Conservation (phyloP, 2,329 filamentous ascomycete species). For the Eutypa lata region DNA sequence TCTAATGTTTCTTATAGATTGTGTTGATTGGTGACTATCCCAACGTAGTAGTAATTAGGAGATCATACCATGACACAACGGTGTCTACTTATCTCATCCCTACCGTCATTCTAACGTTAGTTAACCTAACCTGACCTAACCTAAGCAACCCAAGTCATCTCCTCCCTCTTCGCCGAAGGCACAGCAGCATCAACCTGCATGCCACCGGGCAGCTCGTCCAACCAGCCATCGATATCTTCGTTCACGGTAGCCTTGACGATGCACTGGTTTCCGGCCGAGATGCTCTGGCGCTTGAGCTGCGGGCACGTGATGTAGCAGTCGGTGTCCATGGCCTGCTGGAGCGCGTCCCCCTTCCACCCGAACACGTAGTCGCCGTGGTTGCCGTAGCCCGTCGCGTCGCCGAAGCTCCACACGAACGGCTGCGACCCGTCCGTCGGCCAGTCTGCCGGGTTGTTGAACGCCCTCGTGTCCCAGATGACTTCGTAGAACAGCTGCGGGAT, state of each 20-base stretch:
- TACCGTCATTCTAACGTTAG: no score
- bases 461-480: constrained; percentile 44
- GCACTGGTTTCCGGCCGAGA: constrained; percentile 20
- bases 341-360: constrained; percentile 31
- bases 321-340: constrained; percentile 27
- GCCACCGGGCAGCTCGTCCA: no score
- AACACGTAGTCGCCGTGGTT: constrained; percentile 35
- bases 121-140: no score
- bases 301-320: constrained; percentile 30
- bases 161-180: no score
- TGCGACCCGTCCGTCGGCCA: constrained; percentile 26
- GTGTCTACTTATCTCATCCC: no score
- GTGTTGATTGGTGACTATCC: no score
- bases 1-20: no score
- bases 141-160: no score
- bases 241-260: constrained; percentile 11
- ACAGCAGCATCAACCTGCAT: no score
- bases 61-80: no score
- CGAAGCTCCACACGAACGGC: constrained; percentile 20
- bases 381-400: constrained; percentile 28
- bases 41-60: no score
- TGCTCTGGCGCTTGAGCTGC: constrained; percentile 13
- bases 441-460: constrained; percentile 19
- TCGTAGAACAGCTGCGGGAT: constrained; percentile 56
- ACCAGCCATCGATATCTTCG: constrained; percentile 20